Percentiles rank a stretch among this genome's conserved stretches.
Conservation (phyloP, 495 filamentous ascomycete genomes). For the Talaromyces ruber region DNA sequence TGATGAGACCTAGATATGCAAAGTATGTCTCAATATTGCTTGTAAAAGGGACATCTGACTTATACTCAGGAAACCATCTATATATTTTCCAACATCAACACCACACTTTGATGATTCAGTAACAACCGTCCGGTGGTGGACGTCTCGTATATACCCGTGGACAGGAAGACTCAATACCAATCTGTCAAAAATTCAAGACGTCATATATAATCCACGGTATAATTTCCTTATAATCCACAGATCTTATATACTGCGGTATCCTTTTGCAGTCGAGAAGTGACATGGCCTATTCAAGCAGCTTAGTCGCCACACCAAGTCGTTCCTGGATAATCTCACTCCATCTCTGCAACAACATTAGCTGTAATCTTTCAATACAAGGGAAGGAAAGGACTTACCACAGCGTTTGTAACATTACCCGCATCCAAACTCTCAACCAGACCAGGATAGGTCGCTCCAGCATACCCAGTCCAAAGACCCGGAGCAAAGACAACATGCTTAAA, state of each 20-base stretch:
- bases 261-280: neutral
- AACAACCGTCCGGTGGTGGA: neutral
- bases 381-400: conserved; percentile 23
- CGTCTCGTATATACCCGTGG: no score
- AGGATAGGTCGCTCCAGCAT: conserved; percentile 65
- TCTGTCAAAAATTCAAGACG: no score
- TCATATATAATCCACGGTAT: no score
- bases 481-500: conserved; percentile 67
- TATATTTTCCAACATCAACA: neutral
- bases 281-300: conserved; percentile 16
- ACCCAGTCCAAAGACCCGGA: conserved; percentile 81
- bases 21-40: neutral
- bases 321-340: conserved; percentile 35
- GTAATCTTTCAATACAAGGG: neutral
- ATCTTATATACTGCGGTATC: neutral
- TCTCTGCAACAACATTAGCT: conserved; percentile 23
- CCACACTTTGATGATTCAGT: neutral
- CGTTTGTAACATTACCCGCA: conserved; percentile 37
- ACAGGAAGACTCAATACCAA: no score
- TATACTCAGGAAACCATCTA: neutral
- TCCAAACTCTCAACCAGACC: conserved; percentile 55
- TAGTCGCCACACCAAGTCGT: conserved; percentile 27
- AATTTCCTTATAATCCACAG: no score
- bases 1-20: neutral
- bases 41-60: neutral